Base-by-base conservation (phyloP, 805 yeast genomes). In the Grigorovia yakushimaensis region DNA sequence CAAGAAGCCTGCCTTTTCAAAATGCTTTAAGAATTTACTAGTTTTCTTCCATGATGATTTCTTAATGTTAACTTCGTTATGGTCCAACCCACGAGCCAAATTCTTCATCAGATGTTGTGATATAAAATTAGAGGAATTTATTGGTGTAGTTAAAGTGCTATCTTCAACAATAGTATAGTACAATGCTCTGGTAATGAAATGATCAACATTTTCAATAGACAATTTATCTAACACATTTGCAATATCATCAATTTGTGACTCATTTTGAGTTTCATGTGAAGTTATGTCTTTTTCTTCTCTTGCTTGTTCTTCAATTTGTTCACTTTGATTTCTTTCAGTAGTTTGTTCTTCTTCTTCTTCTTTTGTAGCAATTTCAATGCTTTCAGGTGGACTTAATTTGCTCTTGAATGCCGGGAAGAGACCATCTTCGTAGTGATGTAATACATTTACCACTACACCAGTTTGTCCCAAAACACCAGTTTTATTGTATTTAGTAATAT, bases 31-130 rank as follows among this genome's bases (percentile, higher is more conserved):
- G 58, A 82, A 88, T 62, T 88, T 89, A 13, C 88, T 76, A 4
- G 91, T 79, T 59, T 91, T 91, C 64, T 85, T 88, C 95, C 95
- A 91, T 2, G 88, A 77, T 0, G 96, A 81, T 58, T 79, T 83
- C 64, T 88, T 89, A 49, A 84, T 74, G 54, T 76, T 81, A 38
- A 81, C 75, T 44, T 66, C 65, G 23, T 67, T 62, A 4, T 68
- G 58, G 55, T 79, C 82, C 15, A 42, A 13, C 47, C 84, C 74
- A 1, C 76, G 72, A 0, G 96, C 94, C n/a, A 91, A 64, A 64
- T 88, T 86, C 44, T 76, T 77, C 50, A 81, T 71, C 13, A 89
- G 68, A 55, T 81, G 80, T 41, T 73, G 76, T 0, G 93, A 76
- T 73, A 89, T 81, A 62, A 91, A 83, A 20, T 73, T 75, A 0